These are phyloP conservation scores for Podaxis carcinomalis DNA, from an alignment of 768 basidiomycete genomes.

Conservation along the genomic window DNA sequence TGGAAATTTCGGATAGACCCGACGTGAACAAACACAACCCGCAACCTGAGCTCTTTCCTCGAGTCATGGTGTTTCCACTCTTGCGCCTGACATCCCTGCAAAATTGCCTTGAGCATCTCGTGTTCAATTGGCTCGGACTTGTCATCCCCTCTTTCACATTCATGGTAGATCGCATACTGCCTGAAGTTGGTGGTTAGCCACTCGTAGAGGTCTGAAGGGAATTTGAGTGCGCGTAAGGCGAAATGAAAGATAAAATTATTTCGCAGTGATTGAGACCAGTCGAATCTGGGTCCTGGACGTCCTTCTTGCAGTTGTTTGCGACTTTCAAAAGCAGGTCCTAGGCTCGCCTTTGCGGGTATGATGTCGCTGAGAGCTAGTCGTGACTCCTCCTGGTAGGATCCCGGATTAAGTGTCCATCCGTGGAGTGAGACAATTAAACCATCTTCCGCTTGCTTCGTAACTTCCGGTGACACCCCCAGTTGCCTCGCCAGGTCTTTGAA, in stretches of 20 bases:
- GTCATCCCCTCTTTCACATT: slow-evolving; percentile 34
- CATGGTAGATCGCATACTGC: slow-evolving; percentile 43
- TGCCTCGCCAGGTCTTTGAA: slow-evolving; percentile 26
- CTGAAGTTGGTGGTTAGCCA: slow-evolving; percentile 33
- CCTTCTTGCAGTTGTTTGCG: neutral
- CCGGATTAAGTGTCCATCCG: slow-evolving; percentile 7
- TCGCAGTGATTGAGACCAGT: neutral
- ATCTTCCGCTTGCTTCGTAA: slow-evolving; percentile 10
- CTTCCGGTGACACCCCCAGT: slow-evolving; percentile 38
- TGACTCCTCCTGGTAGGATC: slow-evolving; percentile 1
- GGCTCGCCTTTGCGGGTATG: neutral
- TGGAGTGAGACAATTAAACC: slow-evolving; percentile 5
- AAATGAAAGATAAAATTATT: slow-evolving; percentile 24
- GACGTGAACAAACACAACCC: slow-evolving; percentile 65
- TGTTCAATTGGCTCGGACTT: slow-evolving; percentile 37
- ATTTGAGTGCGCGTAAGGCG: slow-evolving; percentile 39
- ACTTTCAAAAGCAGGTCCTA: neutral
- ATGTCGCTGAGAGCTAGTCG: slow-evolving; percentile 1
- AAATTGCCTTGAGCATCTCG: slow-evolving; percentile 15
- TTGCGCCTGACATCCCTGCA: slow-evolving; percentile 7
- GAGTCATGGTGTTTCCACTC: slow-evolving; percentile 4
- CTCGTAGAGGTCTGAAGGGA: slow-evolving; percentile 45
- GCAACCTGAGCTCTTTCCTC: slow-evolving; percentile 7
- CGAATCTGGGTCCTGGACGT: neutral
- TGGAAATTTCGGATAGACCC: slow-evolving; percentile 47